phyloP scores from a whole-genome alignment of 257 asterid genomes.

The Solanum dulcamara region DNA sequence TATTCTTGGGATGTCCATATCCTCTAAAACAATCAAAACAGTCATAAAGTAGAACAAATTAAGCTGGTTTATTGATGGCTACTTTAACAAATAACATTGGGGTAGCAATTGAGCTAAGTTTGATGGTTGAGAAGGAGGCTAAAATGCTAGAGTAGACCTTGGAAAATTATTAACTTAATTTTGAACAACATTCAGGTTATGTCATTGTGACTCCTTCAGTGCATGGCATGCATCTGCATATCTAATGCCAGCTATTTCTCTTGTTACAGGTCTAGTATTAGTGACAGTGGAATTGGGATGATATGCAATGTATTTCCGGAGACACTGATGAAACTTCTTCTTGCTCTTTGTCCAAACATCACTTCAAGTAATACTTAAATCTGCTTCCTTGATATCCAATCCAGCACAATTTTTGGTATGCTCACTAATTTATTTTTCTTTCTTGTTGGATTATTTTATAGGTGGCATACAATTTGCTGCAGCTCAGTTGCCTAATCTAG shows the following conservation, averaged over 20 bases:
- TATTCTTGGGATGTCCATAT: neutral
- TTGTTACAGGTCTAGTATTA: slow-evolving; percentile 72
- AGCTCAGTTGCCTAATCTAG: slow-evolving; percentile 78
- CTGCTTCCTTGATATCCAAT: neutral
- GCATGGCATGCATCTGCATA: neutral
- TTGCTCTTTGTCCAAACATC: slow-evolving; percentile 89
- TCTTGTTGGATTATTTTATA: slow-evolving; percentile 6
- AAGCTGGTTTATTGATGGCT: neutral
- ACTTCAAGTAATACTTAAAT: slow-evolving; percentile 59
- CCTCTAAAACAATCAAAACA: neutral
- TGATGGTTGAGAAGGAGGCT: neutral
- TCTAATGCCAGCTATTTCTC: neutral
- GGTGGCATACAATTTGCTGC: slow-evolving; percentile 97
- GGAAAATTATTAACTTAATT: neutral
- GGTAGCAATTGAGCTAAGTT: neutral
- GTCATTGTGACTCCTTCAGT: neutral
- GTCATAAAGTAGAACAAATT: neutral
- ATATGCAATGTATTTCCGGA: slow-evolving; percentile 90
- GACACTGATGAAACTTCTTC: slow-evolving; percentile 69
- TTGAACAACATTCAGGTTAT: neutral
- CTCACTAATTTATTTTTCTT: neutral
- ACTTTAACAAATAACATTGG: neutral
- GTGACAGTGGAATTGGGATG: slow-evolving; percentile 94
- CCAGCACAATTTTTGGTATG: neutral
- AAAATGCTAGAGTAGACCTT: neutral